Conservation (phyloP, 2,329 filamentous ascomycete species). For the Beauveria sp. region DNA sequence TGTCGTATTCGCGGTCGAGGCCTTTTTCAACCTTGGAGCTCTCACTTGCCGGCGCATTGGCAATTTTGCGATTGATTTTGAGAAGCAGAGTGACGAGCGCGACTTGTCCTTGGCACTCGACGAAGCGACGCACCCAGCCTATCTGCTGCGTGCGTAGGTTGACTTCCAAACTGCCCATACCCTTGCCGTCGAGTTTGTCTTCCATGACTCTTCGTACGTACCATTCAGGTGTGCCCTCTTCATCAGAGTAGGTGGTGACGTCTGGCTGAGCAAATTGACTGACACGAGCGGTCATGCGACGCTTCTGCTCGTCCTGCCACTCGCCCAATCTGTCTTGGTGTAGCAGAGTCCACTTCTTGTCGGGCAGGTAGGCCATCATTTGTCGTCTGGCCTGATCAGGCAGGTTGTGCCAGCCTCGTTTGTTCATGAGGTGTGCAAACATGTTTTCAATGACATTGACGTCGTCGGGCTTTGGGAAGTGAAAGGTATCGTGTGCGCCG, state of each 20-base stretch:
- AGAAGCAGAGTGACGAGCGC: constrained; percentile 88
- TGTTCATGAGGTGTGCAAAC: constrained; percentile 92
- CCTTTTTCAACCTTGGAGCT: constrained; percentile 62
- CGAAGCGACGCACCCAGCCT: constrained; percentile 92
- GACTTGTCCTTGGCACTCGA: constrained; percentile 95
- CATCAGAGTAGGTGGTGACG: constrained; percentile 72
- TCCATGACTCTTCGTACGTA: constrained; percentile 97
- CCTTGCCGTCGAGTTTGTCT: constrained; percentile 84
- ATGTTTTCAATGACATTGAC: constrained; percentile 82
- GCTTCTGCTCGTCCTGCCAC: constrained; percentile 89
- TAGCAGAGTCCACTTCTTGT: constrained; percentile 96
- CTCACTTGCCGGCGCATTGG: constrained; percentile 60
- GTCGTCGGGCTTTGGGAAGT: constrained; percentile 67
- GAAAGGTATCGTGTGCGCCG: constrained; percentile 40
- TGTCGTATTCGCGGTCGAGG: constrained; percentile 89
- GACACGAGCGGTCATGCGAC: constrained; percentile 65
- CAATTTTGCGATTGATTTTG: constrained; percentile 86
- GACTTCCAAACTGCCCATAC: constrained; percentile 87
- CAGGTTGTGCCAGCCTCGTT: constrained; percentile 93
- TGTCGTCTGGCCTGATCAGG: constrained; percentile 90
- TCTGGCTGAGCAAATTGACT: constrained; percentile 63
- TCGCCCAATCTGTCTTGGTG: constrained; percentile 92
- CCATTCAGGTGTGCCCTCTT: constrained; percentile 96
- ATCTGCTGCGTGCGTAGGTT: constrained; percentile 94
- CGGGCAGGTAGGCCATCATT: constrained; percentile 90